A percentile compares a stretch with the other conserved stretches of the same genome.
Evolutionary conservation across 2,329 filamentous ascomycete genomes (phyloP).

Genomic region (Aspergillus cejpii): DNA sequence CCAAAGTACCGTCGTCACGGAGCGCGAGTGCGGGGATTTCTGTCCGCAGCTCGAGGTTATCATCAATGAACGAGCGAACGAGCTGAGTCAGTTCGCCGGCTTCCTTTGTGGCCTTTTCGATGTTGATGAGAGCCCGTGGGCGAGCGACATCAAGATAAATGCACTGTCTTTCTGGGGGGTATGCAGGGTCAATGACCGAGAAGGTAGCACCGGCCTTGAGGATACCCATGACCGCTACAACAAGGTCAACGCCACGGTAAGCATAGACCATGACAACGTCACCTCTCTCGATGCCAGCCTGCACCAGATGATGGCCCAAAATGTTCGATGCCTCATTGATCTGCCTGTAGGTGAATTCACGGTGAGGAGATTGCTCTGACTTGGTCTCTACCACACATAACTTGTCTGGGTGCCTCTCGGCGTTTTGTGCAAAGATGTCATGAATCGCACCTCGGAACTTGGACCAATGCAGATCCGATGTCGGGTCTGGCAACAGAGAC

Average conservation of each 20-base stretch:
- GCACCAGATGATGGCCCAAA: constrained; percentile 69
- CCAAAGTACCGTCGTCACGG: constrained; percentile 61
- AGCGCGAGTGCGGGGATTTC: constrained; percentile 68
- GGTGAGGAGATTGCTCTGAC: constrained; percentile 47
- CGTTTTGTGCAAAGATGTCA: constrained; percentile 44
- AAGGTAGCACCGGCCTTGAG: constrained; percentile 55
- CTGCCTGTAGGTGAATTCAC: constrained; percentile 73
- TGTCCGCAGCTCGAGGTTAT: constrained; percentile 65
- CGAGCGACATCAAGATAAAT: constrained; percentile 76
- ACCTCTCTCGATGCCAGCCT: constrained; percentile 64
- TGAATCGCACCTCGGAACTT: constrained; percentile 43
- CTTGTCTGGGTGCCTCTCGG: constrained; percentile 60
- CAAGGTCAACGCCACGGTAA: constrained; percentile 70
- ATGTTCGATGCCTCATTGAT: constrained; percentile 80
- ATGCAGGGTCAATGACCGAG: constrained; percentile 67
- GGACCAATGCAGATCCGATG: constrained; percentile 41
- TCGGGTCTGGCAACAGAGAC: constrained; percentile 38
- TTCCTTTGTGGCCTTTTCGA: constrained; percentile 64
- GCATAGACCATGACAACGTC: constrained; percentile 94
- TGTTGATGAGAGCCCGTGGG: constrained; percentile 64
- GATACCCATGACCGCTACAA: constrained; percentile 73
- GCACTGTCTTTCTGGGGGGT: constrained; percentile 72
- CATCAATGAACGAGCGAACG: constrained; percentile 62
- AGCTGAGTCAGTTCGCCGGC: constrained; percentile 55
- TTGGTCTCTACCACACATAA: constrained; percentile 62